These are phyloP conservation scores for Hyaloperonospora arabidopsidis DNA, from an alignment of 352 stramenopile species.

Conservation along the genomic window DNA sequence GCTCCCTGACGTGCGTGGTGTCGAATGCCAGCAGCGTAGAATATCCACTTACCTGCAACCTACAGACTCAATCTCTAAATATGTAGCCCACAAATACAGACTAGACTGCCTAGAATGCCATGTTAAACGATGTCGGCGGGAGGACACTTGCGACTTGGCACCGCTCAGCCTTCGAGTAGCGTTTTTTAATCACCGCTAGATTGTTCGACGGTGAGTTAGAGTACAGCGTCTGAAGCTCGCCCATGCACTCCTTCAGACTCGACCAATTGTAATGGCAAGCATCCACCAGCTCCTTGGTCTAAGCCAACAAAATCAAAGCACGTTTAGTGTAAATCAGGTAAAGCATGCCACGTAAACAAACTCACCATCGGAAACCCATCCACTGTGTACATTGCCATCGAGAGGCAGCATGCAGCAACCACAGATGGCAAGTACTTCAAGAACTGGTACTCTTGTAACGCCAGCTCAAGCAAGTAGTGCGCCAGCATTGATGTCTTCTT, in stretches of 20 bases:
- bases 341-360: not conserved
- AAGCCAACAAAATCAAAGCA: conserved; percentile 7
- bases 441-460: conserved; percentile 85
- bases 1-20: conserved; percentile 13
- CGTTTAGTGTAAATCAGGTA: not conserved
- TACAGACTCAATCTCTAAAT: conserved; percentile 44
- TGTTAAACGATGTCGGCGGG: conserved; percentile 68
- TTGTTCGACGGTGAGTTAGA: conserved; percentile 75
- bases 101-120: conserved; percentile 63
- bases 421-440: conserved; percentile 77
- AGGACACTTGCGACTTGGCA: conserved; percentile 71
- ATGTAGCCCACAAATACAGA: conserved; percentile 39
- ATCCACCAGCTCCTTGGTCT: conserved; percentile 80
- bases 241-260: conserved; percentile 79
- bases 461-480: conserved; percentile 85
- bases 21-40: conserved; percentile 15
- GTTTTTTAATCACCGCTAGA: conserved; percentile 83
- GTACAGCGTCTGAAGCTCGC: conserved; percentile 73
- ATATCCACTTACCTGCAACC: conserved; percentile 20
- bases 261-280: conserved; percentile 68
- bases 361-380: conserved; percentile 74
- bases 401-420: conserved; percentile 78
- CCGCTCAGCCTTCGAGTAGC: conserved; percentile 79
- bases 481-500: conserved; percentile 83
- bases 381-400: conserved; percentile 80